Percentiles rank a stretch among this genome's conserved stretches.
These are phyloP conservation scores for Tephrocybe rancida DNA, from an alignment of 768 basidiomycete species.

Conservation along the genomic window DNA sequence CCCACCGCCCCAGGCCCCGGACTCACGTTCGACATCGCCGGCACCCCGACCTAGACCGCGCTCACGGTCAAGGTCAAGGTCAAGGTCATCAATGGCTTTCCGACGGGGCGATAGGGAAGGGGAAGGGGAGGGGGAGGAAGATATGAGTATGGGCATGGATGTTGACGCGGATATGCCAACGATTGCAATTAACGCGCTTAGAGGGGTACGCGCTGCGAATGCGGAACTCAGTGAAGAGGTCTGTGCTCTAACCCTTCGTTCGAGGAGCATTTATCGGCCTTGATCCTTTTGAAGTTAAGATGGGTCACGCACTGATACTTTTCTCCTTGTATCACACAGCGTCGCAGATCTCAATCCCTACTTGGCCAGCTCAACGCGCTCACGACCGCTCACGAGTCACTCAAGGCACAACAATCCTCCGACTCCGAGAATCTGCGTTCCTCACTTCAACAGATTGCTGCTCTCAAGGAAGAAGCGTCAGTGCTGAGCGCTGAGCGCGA, in stretches of 20 bases:
- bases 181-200: slow-evolving; percentile 16
- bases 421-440: slow-evolving; percentile 4
- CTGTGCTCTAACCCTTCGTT: not conserved
- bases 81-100: not conserved
- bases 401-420: slow-evolving; percentile 6
- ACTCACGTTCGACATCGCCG: slow-evolving; percentile 13
- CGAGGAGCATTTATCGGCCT: no score
- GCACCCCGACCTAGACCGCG: slow-evolving; percentile 1
- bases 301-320: not conserved
- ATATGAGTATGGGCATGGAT: not conserved
- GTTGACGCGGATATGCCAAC: slow-evolving; percentile 8
- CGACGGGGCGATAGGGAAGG: not conserved
- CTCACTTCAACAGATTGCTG: not conserved
- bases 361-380: slow-evolving; percentile 14
- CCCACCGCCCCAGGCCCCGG: slow-evolving; percentile 10
- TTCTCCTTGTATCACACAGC: not conserved
- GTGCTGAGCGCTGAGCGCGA: not conserved
- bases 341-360: slow-evolving; percentile 5
- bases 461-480: not conserved
- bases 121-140: not conserved
- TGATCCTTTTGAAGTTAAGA: not conserved
- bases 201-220: slow-evolving; percentile 11
- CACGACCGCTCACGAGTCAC: slow-evolving; percentile 8
- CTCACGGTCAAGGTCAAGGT: slow-evolving; percentile 10
- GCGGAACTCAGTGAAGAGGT: slow-evolving; percentile 17